Percentiles rank a stretch among this genome's conserved stretches.
Evolutionary conservation across 139 green algal genomes (phyloP).

Genomic region (Trebouxia sp.): DNA sequence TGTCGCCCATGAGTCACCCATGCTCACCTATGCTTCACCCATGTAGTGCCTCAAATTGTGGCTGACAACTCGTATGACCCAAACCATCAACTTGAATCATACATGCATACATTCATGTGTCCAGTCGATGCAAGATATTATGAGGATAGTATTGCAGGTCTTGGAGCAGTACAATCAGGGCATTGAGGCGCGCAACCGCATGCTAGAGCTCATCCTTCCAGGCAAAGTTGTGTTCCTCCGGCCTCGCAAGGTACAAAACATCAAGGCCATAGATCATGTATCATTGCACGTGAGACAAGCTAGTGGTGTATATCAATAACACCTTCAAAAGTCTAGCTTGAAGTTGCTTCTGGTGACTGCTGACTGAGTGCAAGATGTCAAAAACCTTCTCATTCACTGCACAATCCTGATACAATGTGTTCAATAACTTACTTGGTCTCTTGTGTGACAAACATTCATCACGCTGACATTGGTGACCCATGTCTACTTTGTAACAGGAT

Average conservation of each 20-base stretch:
- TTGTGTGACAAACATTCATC: too few relatives aligned
- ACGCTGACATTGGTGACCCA: too few relatives aligned
- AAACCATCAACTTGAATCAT: not conserved
- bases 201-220: constrained; percentile 38
- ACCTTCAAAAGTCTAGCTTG: too few relatives aligned
- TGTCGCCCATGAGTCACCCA: too few relatives aligned
- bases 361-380: not conserved
- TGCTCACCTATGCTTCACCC: too few relatives aligned
- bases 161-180: constrained; percentile 25
- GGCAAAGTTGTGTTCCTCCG: constrained; percentile 36
- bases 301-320: too few relatives aligned
- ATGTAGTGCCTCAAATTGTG: not conserved
- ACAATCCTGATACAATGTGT: not conserved
- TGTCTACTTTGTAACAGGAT: too few relatives aligned
- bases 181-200: constrained; percentile 27
- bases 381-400: not conserved
- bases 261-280: too few relatives aligned
- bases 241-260: constrained; percentile 34
- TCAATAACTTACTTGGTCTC: too few relatives aligned
- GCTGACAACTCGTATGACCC: not conserved
- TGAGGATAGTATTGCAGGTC: constrained; percentile 3
- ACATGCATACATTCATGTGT: not conserved
- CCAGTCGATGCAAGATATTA: not conserved
- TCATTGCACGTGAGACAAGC: too few relatives aligned
- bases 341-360: not conserved